These are phyloP conservation scores for Yamadazyma buinensis DNA, from an alignment of 1,139 yeast species.

Conservation along the genomic window DNA sequence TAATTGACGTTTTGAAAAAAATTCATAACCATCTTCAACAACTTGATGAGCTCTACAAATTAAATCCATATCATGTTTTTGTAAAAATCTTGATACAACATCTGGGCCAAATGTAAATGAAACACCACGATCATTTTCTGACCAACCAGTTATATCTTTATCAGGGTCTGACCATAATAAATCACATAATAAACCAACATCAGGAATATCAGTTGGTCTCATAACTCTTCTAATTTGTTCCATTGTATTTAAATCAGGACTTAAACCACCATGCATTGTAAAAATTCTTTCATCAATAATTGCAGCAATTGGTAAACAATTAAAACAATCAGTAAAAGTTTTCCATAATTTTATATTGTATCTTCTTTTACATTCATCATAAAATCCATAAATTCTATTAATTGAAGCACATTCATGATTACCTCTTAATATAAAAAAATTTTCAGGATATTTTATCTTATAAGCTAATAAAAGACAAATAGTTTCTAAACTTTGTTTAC, in stretches of 20 bases:
- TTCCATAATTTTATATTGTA: constrained; percentile 97
- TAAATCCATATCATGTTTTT: constrained; percentile 94
- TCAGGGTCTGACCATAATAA: constrained; percentile 98
- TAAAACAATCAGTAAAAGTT: constrained; percentile 96
- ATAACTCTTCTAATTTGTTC: constrained; percentile 96
- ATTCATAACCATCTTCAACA: constrained; percentile 98
- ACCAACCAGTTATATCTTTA: constrained; percentile 96
- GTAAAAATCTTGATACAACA: constrained; percentile 89
- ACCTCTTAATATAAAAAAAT: constrained; percentile 91
- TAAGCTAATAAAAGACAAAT: constrained; percentile 89
- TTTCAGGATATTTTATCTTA: constrained; percentile 96
- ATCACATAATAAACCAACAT: constrained; percentile 92
- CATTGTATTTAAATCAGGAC: constrained; percentile 96
- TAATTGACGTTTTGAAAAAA: constrained; percentile 90
- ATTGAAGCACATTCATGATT: constrained; percentile 98
- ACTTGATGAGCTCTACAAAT: constrained; percentile 98
- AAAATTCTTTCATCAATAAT: constrained; percentile 96
- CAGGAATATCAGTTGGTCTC: constrained; percentile 99
- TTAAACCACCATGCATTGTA: constrained; percentile 98
- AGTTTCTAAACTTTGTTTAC: constrained; percentile 93
- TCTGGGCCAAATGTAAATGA: constrained; percentile 97
- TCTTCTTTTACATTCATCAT: constrained; percentile 97
- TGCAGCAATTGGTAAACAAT: constrained; percentile 97
- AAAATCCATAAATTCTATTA: constrained; percentile 94
- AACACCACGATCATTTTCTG: constrained; percentile 97